Evolutionary conservation across 306 rosid genomes (phyloP), one percentile per base, ranked within the genome.

Genomic region (Ormosia semicastrata): DNA sequence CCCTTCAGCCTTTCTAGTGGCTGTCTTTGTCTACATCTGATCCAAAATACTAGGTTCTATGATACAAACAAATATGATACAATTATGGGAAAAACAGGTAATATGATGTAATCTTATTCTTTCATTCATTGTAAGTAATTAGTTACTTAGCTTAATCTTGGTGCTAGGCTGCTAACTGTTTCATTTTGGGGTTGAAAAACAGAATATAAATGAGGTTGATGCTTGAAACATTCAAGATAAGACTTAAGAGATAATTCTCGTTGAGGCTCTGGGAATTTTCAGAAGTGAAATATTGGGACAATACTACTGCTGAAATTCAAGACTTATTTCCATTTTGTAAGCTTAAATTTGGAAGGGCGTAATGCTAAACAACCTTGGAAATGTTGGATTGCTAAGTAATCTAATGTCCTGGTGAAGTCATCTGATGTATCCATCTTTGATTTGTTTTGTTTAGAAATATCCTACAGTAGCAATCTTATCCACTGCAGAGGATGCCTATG

Each of bases 71-170:
- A 12, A 33, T 47, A n/a, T 78, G 65, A 32, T 68, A 32, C 4
- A 50, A 4, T 24, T 30, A 6, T 79, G 77, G 81, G 77, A 14
- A 81, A 71, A 73, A 78, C 50, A 40, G 85, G 89, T 89, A 76
- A 65, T 70, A 32, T 40, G 18, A 57, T 32, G 5, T 44, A 12
- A 30, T 56, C 2, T 2, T 11, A 29, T 5, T 78, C 4, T 50
- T 49, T n/a, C 0, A 15, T 8, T 56, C 11, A 3, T 12, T 41
- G 2, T 5, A 44, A 43, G 14, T 24, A 43, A 33, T 41, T 43
- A 17, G 6, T 71, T 14, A 33, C 32, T 64, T 9, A 3, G 71
- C 49, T 83, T 58, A 36, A 34, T 30, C 41, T 69, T 60, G 44
- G 57, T 7, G 12, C 33, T 29, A n/a, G 50, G 18, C 7, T 34